phyloP scores from a whole-genome alignment of 2,329 filamentous ascomycete species.

The Elsinoe perseae region DNA sequence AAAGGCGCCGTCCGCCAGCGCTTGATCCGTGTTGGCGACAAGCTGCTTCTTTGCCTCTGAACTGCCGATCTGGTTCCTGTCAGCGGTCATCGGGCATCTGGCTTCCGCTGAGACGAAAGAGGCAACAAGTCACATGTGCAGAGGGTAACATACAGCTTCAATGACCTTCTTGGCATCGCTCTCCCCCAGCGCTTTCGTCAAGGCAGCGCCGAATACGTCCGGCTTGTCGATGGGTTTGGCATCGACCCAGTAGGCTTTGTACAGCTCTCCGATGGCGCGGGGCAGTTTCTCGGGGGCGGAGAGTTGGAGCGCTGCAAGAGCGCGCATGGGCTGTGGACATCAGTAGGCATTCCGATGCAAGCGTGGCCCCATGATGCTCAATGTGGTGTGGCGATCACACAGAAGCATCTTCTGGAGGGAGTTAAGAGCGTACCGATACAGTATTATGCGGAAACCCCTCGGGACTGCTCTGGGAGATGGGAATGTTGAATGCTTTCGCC shows the following conservation, averaged over 20 bases:
- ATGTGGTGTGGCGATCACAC: not conserved
- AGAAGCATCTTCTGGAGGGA: conserved; percentile 10
- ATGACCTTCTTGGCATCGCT: conserved; percentile 37
- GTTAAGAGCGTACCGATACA: conserved; percentile 29
- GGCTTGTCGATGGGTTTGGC: conserved; percentile 38
- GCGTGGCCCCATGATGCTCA: too few relatives aligned
- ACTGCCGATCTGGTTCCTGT: conserved; percentile 23
- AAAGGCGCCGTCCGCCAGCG: conserved; percentile 50
- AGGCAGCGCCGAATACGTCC: conserved; percentile 37
- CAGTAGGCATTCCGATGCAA: too few relatives aligned
- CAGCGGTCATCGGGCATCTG: not conserved
- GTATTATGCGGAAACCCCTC: conserved; percentile 49
- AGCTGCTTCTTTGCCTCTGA: conserved; percentile 43
- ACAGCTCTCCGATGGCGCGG: conserved; percentile 41
- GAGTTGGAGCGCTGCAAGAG: conserved; percentile 42
- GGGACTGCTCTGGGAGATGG: conserved; percentile 40
- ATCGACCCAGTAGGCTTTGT: conserved; percentile 46
- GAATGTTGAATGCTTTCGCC: conserved; percentile 47
- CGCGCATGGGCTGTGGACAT: conserved; percentile 29
- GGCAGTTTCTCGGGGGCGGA: conserved; percentile 37
- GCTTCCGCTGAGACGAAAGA: conserved; percentile 14
- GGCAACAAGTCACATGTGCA: not conserved
- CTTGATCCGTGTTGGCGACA: conserved; percentile 43
- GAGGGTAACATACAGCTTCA: conserved; percentile 31
- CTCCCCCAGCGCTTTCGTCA: conserved; percentile 42